Percentiles rank a stretch among this genome's conserved stretches.
phyloP scores from a whole-genome alignment of 1,139 yeast species.

The Lipomyces yarrowii region DNA sequence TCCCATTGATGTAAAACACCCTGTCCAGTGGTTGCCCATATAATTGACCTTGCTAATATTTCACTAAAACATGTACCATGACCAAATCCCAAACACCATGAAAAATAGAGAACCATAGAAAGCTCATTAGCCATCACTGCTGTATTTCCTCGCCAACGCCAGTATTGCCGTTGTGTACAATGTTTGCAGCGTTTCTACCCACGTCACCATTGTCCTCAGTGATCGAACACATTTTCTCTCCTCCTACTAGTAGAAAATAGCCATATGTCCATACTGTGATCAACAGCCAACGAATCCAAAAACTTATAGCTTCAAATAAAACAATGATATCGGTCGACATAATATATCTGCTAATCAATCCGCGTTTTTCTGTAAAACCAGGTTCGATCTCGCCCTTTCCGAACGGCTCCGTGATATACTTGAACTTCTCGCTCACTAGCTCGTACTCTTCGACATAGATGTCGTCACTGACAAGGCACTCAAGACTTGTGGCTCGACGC shows the following conservation, averaged over 20 bases:
- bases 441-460: conserved; percentile 13
- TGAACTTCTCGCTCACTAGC: conserved; percentile 16
- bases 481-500: conserved; percentile 4
- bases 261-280: background rate
- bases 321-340: background rate
- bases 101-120: background rate
- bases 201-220: background rate
- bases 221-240: background rate
- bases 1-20: background rate
- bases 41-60: background rate
- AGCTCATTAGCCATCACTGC: background rate
- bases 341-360: background rate
- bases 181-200: background rate
- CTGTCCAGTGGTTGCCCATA: background rate
- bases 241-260: background rate
- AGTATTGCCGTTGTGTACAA: background rate
- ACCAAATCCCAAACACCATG: background rate
- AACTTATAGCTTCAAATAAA: background rate
- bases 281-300: conserved; percentile 8
- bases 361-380: too few species aligned
- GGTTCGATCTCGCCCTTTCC: background rate
- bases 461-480: conserved; percentile 2
- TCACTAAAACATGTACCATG: background rate
- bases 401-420: conserved; percentile 14
- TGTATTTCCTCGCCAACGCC: background rate